A percentile compares a stretch with the other conserved stretches of the same genome.
Conservation (phyloP, 805 yeast genomes). For the Scheffersomyces ergatensis region DNA sequence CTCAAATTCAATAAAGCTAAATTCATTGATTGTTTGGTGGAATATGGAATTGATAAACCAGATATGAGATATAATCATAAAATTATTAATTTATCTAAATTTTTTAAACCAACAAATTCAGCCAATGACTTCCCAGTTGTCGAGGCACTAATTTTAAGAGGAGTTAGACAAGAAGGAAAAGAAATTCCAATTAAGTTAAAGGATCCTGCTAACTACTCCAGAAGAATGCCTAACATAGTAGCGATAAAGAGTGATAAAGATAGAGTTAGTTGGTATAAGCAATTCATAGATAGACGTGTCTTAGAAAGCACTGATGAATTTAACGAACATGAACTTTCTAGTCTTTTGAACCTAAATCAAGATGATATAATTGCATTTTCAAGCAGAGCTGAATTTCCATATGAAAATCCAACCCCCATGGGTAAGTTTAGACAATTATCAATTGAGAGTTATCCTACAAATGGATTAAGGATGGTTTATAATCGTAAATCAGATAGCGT, state of each 20-base stretch:
- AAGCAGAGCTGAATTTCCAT: constrained; percentile 67
- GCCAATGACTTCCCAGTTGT: constrained; percentile 56
- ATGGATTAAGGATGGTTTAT: constrained; percentile 44
- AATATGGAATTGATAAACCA: constrained; percentile 92
- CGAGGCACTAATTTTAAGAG: constrained; percentile 67
- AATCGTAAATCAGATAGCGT: constrained; percentile 7
- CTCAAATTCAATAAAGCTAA: constrained; percentile 41
- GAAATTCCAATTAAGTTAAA: constrained; percentile 38
- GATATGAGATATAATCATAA: constrained; percentile 68
- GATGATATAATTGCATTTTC: constrained; percentile 80
- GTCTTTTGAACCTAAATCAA: constrained; percentile 39
- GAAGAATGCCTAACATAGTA: constrained; percentile 57
- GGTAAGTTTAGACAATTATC: constrained; percentile 82
- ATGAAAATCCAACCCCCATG: constrained; percentile 94
- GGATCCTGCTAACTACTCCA: constrained; percentile 45
- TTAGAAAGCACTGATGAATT: constrained; percentile 13
- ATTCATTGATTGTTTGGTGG: constrained; percentile 66
- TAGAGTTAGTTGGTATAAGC: constrained; percentile 42
- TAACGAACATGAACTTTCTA: constrained; percentile 11
- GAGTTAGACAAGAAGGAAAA: constrained; percentile 34
- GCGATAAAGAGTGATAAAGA: constrained; percentile 46
- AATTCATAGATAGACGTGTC: constrained; percentile 28
- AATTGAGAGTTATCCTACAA: constrained; percentile 49
- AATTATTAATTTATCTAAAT: constrained; percentile 47
- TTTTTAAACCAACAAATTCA: constrained; percentile 23